A percentile compares a stretch with the other conserved stretches of the same genome.
These are phyloP conservation scores for Salix koriyanagi DNA, from an alignment of 345 rosid species.

Conservation along the genomic window DNA sequence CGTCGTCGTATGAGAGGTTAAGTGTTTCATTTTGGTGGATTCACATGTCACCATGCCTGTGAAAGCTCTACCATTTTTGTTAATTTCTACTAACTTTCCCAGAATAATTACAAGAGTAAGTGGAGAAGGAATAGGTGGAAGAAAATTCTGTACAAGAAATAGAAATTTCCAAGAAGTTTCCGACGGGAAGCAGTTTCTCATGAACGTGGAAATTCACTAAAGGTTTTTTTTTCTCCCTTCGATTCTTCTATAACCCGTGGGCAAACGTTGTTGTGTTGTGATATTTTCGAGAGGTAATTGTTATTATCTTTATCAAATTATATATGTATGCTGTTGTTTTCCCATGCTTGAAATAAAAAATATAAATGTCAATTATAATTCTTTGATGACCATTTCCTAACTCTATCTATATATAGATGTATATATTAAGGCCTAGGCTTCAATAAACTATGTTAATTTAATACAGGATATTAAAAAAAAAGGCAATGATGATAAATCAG, in stretches of 20 bases:
- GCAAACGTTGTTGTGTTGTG: not conserved
- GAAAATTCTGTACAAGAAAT: not conserved
- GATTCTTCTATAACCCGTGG: too few species aligned
- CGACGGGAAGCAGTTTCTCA: not conserved
- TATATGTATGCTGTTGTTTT: not conserved
- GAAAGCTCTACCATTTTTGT: not conserved
- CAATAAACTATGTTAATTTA: too few species aligned
- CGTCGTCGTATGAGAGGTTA: constrained; percentile 5
- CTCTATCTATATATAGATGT: not conserved
- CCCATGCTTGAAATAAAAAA: not conserved
- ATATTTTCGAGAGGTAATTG: not conserved
- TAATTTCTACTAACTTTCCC: not conserved
- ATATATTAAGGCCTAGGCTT: too few species aligned
- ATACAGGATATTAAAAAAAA: too few species aligned
- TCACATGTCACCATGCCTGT: not conserved
- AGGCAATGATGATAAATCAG: too few species aligned
- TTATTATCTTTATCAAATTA: not conserved
- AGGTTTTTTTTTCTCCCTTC: too few species aligned
- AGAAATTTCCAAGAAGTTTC: constrained; percentile 10
- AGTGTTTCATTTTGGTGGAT: constrained; percentile 15
- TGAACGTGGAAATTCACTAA: too few species aligned
- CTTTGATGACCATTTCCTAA: not conserved
- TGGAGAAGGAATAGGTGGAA: too few species aligned
- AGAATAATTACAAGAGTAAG: too few species aligned
- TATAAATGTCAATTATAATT: not conserved